Evolutionary conservation across 495 filamentous ascomycete genomes (phyloP).

Genomic region (Tirmania nivea): DNA sequence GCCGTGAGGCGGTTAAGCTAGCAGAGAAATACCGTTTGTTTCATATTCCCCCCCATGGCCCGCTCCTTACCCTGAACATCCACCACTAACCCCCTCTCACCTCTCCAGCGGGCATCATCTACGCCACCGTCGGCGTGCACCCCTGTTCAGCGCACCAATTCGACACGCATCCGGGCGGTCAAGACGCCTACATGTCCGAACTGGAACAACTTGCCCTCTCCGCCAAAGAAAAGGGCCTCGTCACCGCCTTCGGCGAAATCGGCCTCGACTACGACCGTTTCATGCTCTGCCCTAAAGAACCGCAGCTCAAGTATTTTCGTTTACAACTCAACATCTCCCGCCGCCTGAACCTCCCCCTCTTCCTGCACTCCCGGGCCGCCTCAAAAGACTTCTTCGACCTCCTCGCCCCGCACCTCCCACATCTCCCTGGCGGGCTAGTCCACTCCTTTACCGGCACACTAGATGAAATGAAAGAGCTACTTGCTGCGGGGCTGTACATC

Average conservation of each 20-base stretch:
- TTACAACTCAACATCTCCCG: conserved; percentile 59
- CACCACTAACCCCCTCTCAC: too few relatives aligned
- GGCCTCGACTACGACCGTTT: conserved; percentile 90
- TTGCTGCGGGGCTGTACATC: conserved; percentile 57
- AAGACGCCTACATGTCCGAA: conserved; percentile 31
- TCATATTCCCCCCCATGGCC: too few relatives aligned
- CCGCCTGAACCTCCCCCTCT: conserved; percentile 58
- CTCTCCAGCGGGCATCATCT: conserved; percentile 37
- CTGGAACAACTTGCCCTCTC: conserved; percentile 35
- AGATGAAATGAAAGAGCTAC: conserved; percentile 57
- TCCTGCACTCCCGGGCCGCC: conserved; percentile 74
- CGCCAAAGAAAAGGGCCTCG: conserved; percentile 27
- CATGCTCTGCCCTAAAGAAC: conserved; percentile 48
- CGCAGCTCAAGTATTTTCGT: conserved; percentile 67
- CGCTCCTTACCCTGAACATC: too few relatives aligned
- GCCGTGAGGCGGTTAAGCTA: conserved; percentile 48
- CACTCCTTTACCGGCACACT: conserved; percentile 77
- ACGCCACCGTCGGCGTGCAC: conserved; percentile 70
- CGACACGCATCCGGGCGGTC: conserved; percentile 35
- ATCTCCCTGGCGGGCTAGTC: conserved; percentile 46
- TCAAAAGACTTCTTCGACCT: conserved; percentile 58
- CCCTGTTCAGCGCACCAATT: conserved; percentile 60
- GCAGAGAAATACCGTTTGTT: conserved; percentile 47
- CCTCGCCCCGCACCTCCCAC: conserved; percentile 28
- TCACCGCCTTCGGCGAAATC: conserved; percentile 81